Conservation (phyloP, 2,329 filamentous ascomycete species). For the Ophiostoma angusticollis region DNA sequence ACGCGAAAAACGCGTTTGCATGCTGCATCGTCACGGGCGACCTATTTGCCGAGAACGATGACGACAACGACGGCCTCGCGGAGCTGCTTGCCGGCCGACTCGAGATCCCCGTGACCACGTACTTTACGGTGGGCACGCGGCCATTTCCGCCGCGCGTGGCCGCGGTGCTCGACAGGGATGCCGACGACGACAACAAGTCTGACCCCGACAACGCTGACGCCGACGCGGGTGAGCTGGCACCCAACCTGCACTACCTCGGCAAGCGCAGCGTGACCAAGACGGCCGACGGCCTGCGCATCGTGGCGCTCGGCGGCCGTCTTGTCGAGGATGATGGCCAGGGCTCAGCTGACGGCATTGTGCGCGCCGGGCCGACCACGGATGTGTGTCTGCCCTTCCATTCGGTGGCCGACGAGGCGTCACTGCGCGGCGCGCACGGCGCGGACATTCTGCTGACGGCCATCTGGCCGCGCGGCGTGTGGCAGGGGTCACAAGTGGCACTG, state of each 20-base stretch:
- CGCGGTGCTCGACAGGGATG: slow-evolving; percentile 52
- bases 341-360: slow-evolving; percentile 17
- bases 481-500: slow-evolving; percentile 52
- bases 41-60: slow-evolving; percentile 54
- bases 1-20: slow-evolving; percentile 77
- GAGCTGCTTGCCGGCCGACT: slow-evolving; percentile 62
- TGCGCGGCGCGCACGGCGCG: slow-evolving; percentile 63
- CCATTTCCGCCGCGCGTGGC: slow-evolving; percentile 59
- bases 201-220: too few species aligned
- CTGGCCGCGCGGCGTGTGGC: slow-evolving; percentile 67
- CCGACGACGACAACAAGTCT: slow-evolving; percentile 1
- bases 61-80: slow-evolving; percentile 35
- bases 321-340: slow-evolving; percentile 33
- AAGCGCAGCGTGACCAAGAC: slow-evolving; percentile 83
- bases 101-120: slow-evolving; percentile 66
- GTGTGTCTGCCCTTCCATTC: slow-evolving; percentile 69
- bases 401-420: slow-evolving; percentile 58
- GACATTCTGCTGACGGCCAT: slow-evolving; percentile 80
- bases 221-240: slow-evolving; percentile 48
- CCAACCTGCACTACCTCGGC: slow-evolving; percentile 83
- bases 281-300: slow-evolving; percentile 75
- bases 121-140: slow-evolving; percentile 70
- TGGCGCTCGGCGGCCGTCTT: slow-evolving; percentile 66
- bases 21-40: slow-evolving; percentile 78
- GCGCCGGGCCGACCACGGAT: slow-evolving; percentile 48